These are phyloP conservation scores for Kwoniella sp. DNA, from an alignment of 768 basidiomycete genomes.

Conservation along the genomic window DNA sequence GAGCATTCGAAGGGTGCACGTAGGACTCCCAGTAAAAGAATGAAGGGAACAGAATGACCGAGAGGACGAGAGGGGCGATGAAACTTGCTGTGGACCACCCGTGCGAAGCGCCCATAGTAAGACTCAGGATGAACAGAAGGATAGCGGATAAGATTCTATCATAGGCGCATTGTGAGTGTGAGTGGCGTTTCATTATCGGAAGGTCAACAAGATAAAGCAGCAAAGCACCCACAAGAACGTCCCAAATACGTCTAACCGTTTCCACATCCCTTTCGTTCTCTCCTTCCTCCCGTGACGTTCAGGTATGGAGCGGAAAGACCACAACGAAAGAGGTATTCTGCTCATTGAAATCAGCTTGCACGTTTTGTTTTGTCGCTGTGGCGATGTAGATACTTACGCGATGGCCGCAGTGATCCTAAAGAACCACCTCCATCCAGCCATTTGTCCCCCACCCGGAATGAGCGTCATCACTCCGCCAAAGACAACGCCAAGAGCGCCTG, in stretches of 20 bases:
- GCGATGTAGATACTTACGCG: conserved; percentile 11
- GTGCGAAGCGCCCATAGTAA: conserved; percentile 44
- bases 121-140: conserved; percentile 45
- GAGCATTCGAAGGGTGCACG: conserved; percentile 22
- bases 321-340: not conserved
- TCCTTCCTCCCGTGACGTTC: conserved; percentile 3
- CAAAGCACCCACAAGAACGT: conserved; percentile 19
- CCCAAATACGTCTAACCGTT: conserved; percentile 23
- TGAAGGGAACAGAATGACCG: conserved; percentile 25
- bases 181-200: conserved; percentile 29
- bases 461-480: conserved; percentile 16
- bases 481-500: conserved; percentile 33
- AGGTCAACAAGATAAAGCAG: not conserved
- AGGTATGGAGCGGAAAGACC: conserved; percentile 29
- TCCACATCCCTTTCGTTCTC: conserved; percentile 8
- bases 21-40: conserved; percentile 46
- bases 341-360: too few relatives aligned
- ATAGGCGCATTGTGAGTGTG: too few relatives aligned
- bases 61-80: conserved; percentile 43
- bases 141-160: conserved; percentile 33
- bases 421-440: conserved; percentile 49
- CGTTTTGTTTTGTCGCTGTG: not conserved
- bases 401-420: conserved; percentile 29
- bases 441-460: conserved; percentile 31
- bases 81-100: conserved; percentile 40